Percentiles rank a stretch among this genome's conserved stretches.
These are phyloP conservation scores for Rhipidocladum racemiflorum DNA, from an alignment of 176 grass and related monocot genomes.

Conservation along the genomic window DNA sequence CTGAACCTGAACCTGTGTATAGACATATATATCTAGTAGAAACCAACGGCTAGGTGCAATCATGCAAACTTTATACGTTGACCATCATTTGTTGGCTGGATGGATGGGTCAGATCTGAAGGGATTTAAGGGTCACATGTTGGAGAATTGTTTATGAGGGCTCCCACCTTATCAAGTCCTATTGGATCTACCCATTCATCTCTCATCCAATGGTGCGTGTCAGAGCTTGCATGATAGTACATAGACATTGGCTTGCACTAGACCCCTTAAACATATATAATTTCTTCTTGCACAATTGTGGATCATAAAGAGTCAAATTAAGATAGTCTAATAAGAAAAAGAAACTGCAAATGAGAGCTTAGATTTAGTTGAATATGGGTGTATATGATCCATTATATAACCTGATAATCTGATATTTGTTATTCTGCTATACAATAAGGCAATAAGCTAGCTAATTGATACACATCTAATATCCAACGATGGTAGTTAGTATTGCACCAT, in stretches of 20 bases:
- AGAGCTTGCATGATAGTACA: not conserved
- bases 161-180: not conserved
- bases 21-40: slow-evolving; percentile 6
- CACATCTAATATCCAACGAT: not conserved
- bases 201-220: not conserved
- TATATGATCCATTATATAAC: not conserved
- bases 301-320: too few relatives aligned
- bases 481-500: not conserved
- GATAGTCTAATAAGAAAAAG: too few relatives aligned
- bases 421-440: not conserved
- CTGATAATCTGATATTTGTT: not conserved
- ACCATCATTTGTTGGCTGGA: slow-evolving; percentile 1
- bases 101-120: not conserved
- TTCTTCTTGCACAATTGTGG: too few relatives aligned
- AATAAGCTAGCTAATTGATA: not conserved
- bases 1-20: too few relatives aligned
- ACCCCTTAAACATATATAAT: not conserved
- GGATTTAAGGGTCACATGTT: not conserved
- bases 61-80: not conserved
- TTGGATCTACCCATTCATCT: not conserved
- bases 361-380: not conserved
- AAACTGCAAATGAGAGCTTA: not conserved
- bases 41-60: not conserved
- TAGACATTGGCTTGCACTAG: not conserved
- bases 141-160: not conserved